Conservation (phyloP, 1,284 basidiomycete species). For the Sporisorium iseilematis-ciliati region DNA sequence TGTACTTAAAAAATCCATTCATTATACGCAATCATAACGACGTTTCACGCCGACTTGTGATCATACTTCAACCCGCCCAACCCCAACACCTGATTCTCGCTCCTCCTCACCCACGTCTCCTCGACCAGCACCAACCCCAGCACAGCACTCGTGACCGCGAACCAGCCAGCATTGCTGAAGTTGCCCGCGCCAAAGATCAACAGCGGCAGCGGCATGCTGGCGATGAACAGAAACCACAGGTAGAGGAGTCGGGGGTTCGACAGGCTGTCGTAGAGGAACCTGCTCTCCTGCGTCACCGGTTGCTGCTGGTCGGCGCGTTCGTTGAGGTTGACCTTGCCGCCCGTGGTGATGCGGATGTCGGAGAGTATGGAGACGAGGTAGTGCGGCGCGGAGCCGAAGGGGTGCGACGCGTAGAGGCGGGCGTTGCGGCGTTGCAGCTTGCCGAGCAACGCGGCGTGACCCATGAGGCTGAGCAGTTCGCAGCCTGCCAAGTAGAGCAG, state of each 20-base stretch:
- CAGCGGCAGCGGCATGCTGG: conserved; percentile 57
- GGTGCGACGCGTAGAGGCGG: conserved; percentile 62
- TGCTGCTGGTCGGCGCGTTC: conserved; percentile 37
- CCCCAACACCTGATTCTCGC: conserved; percentile 58
- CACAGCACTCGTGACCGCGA: conserved; percentile 56
- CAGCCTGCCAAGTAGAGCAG: conserved; percentile 45
- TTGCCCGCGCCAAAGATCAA: conserved; percentile 67
- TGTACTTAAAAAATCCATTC: too few species aligned
- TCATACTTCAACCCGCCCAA: conserved; percentile 63
- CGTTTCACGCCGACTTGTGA: conserved; percentile 68
- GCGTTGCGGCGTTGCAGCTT: conserved; percentile 26
- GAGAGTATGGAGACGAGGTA: conserved; percentile 61
- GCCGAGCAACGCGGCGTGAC: conserved; percentile 24
- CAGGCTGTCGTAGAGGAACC: conserved; percentile 31
- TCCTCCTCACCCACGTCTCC: conserved; percentile 60
- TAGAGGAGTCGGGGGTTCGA: conserved; percentile 61
- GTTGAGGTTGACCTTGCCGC: conserved; percentile 29
- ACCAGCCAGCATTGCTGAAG: conserved; percentile 67
- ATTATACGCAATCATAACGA: too few species aligned
- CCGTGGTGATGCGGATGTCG: conserved; percentile 57
- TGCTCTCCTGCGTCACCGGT: conserved; percentile 21
- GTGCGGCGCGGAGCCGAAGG: conserved; percentile 65
- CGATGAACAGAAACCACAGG: conserved; percentile 59
- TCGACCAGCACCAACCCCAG: conserved; percentile 43
- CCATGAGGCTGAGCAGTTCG: conserved; percentile 58